phyloP scores from a whole-genome alignment of 2,329 filamentous ascomycete genomes.

The Pseudocercospora pini-densiflorae region DNA sequence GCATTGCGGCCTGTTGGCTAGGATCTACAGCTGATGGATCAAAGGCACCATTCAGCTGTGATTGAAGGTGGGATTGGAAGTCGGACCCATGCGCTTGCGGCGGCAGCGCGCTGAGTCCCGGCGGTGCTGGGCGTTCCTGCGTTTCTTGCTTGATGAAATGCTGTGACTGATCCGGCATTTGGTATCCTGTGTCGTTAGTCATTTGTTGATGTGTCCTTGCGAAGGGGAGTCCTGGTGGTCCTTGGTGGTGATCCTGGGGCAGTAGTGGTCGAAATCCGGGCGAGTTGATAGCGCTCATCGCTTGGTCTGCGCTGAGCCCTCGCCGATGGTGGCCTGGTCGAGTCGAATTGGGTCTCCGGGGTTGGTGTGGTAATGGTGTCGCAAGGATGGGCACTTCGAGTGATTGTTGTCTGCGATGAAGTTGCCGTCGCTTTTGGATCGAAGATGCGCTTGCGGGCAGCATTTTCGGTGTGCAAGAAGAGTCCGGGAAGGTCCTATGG shows the following conservation, averaged over 20 bases:
- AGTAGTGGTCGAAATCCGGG: conserved; percentile 57
- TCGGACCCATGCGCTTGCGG: conserved; percentile 31
- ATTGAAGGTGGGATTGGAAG: conserved; percentile 55
- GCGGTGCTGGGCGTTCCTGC: conserved; percentile 81
- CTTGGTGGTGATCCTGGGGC: conserved; percentile 48
- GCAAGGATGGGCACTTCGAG: conserved; percentile 76
- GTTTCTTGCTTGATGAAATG: conserved; percentile 80
- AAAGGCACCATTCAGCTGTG: conserved; percentile 52
- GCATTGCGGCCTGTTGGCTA: conserved; percentile 32
- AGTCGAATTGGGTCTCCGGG: conserved; percentile 53
- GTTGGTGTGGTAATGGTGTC: conserved; percentile 60
- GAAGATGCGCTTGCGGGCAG: conserved; percentile 73
- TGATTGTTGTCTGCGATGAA: conserved; percentile 87
- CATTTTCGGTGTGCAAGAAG: conserved; percentile 67
- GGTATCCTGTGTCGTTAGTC: conserved; percentile 51
- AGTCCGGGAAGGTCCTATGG: conserved; percentile 61
- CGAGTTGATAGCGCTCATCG: conserved; percentile 30
- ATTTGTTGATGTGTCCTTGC: conserved; percentile 48
- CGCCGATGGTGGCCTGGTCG: conserved; percentile 67
- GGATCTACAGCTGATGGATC: conserved; percentile 26
- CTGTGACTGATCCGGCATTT: conserved; percentile 66
- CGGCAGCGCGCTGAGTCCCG: conserved; percentile 55
- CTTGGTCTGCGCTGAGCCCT: conserved; percentile 82
- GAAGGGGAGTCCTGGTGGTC: conserved; percentile 34
- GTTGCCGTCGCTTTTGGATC: conserved; percentile 73